Evolutionary conservation across 805 yeast genomes (phyloP).

Genomic region (Starmera dryadoides): DNA sequence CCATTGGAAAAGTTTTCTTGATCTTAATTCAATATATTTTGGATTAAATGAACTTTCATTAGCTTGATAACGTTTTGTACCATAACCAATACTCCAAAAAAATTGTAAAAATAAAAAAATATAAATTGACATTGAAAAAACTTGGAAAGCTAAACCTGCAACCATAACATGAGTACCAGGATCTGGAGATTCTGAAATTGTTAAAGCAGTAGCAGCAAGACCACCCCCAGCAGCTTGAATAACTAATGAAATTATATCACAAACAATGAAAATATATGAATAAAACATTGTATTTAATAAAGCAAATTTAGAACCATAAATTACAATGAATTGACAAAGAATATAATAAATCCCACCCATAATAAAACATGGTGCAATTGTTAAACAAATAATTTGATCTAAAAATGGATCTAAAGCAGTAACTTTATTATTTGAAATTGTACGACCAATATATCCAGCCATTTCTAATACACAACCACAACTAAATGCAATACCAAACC

Average conservation of each 20-base stretch:
- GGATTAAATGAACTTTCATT: slow-evolving; percentile 28
- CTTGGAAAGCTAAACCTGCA: slow-evolving; percentile 76
- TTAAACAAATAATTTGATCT: slow-evolving; percentile 60
- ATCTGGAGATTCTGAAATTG: slow-evolving; percentile 21
- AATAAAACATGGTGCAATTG: slow-evolving; percentile 75
- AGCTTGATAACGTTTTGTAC: slow-evolving; percentile 17
- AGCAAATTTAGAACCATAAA: slow-evolving; percentile 52
- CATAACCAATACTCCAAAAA: slow-evolving; percentile 26
- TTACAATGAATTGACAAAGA: slow-evolving; percentile 57
- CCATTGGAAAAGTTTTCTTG: slow-evolving; percentile 26
- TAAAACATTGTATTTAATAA: slow-evolving; percentile 48
- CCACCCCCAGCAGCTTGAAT: slow-evolving; percentile 80
- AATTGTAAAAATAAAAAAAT: slow-evolving; percentile 42
- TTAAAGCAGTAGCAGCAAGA: slow-evolving; percentile 43
- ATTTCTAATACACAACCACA: slow-evolving; percentile 54
- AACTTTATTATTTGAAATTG: slow-evolving; percentile 32
- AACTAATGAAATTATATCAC: slow-evolving; percentile 57
- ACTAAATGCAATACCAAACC: slow-evolving; percentile 55
- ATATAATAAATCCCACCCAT: slow-evolving; percentile 80
- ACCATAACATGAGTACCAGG: slow-evolving; percentile 65
- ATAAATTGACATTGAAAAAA: slow-evolving; percentile 58
- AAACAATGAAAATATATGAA: slow-evolving; percentile 54
- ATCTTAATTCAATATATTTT: slow-evolving; percentile 28
- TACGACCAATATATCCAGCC: slow-evolving; percentile 61
- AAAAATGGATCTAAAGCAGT: slow-evolving; percentile 35